Conservation (phyloP, 192 early-diverging fungal species). For the Blastocladiella britannica region DNA sequence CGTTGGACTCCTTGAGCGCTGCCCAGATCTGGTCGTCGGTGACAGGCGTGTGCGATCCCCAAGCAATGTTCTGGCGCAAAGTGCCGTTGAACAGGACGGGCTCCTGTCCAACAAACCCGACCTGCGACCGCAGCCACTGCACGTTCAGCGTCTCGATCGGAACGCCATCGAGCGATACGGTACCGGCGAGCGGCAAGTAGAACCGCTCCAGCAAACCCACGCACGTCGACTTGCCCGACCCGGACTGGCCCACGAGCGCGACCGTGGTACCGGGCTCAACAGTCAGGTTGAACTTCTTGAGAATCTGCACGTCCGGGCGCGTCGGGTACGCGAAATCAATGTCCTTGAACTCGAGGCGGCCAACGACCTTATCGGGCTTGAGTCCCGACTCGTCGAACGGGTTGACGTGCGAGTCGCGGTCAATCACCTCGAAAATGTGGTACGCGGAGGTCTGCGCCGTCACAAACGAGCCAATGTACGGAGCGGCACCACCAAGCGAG, state of each 20-base stretch:
- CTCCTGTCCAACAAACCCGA: conserved; percentile 79
- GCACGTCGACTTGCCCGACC: conserved; percentile 12
- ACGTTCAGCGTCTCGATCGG: conserved; percentile 59
- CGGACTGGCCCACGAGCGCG: conserved; percentile 31
- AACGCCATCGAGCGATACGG: conserved; percentile 47
- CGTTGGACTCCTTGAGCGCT: conserved; percentile 31
- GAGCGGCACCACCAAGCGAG: conserved; percentile 14
- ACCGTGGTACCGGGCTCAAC: conserved; percentile 23
- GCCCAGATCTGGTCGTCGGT: conserved; percentile 25
- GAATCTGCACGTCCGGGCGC: conserved; percentile 22
- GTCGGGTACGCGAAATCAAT: conserved; percentile 21
- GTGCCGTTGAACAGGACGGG: not conserved
- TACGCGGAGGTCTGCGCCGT: conserved; percentile 15
- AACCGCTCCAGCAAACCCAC: not conserved
- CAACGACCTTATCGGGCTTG: conserved; percentile 11
- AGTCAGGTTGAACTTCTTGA: conserved; percentile 11
- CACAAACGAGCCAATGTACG: conserved; percentile 13
- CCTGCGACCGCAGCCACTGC: conserved; percentile 58
- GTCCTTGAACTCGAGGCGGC: conserved; percentile 21
- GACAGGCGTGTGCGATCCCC: not conserved
- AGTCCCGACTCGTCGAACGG: conserved; percentile 15
- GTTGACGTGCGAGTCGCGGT: conserved; percentile 9
- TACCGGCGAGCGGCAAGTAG: conserved; percentile 13
- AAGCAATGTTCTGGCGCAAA: not conserved
- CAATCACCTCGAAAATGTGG: conserved; percentile 25